Conservation (phyloP, 2,329 filamentous ascomycete species). For the Monosporascus sp. region DNA sequence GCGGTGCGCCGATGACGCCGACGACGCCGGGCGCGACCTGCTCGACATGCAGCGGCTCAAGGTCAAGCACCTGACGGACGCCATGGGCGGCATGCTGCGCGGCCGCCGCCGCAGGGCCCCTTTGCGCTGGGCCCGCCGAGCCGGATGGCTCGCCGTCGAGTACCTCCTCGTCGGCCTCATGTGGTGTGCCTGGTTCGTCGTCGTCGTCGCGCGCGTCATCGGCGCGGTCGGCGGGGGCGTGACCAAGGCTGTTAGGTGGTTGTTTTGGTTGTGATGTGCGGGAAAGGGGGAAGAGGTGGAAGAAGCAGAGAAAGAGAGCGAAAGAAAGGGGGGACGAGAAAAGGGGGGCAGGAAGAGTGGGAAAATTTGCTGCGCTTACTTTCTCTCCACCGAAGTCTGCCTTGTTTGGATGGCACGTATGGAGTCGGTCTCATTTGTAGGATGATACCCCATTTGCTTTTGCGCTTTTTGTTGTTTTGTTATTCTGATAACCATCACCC, state of each 20-base stretch:
- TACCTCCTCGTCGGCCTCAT: conserved; percentile 84
- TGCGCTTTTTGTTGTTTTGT: no score
- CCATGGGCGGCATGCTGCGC: conserved; percentile 71
- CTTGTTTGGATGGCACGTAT: no score
- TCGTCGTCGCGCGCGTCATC: conserved; percentile 67
- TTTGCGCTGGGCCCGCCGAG: conserved; percentile 69
- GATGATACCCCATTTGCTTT: no score
- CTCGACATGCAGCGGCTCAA: conserved; percentile 72
- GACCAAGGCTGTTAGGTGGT: conserved; percentile 64
- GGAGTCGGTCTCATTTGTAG: no score
- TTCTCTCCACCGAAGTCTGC: no score
- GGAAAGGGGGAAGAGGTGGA: no score
- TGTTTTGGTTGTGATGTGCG: conserved; percentile 66
- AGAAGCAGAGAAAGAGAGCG: no score
- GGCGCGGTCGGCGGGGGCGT: conserved; percentile 58
- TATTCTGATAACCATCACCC: no score
- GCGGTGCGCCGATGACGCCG: conserved; percentile 69
- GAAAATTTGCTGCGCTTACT: no score
- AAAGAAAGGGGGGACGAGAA: no score
- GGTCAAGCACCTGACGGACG: conserved; percentile 75
- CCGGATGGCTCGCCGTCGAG: conserved; percentile 78
- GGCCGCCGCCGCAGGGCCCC: conserved; percentile 51
- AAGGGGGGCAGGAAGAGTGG: no score
- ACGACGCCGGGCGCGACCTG: conserved; percentile 71
- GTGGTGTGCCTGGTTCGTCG: conserved; percentile 92